Conservation (phyloP, 1,284 basidiomycete species). For the Malassezia psittaci region DNA sequence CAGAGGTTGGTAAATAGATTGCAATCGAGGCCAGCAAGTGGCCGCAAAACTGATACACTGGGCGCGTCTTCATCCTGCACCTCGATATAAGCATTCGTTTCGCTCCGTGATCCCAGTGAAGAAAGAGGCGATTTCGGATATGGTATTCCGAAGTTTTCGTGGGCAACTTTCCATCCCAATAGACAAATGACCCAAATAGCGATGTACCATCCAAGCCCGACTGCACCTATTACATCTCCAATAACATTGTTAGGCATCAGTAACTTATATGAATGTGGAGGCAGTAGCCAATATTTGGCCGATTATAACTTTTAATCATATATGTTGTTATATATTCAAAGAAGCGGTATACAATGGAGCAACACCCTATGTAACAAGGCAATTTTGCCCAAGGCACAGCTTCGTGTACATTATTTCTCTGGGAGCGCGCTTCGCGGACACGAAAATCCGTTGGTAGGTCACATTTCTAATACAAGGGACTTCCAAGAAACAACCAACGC, state of each 20-base stretch:
- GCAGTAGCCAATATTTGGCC: background rate
- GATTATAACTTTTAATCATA: background rate
- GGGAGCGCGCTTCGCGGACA: constrained; percentile 9
- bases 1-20: constrained; percentile 39
- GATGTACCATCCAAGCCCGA: constrained; percentile 56
- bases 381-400: too few species aligned
- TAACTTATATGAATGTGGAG: too few species aligned
- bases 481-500: constrained; percentile 37
- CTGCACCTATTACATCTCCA: background rate
- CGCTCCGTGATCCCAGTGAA: constrained; percentile 49
- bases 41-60: constrained; percentile 40
- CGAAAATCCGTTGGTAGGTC: constrained; percentile 33
- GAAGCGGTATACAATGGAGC: too few species aligned
- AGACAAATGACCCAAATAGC: constrained; percentile 65
- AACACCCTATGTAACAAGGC: too few species aligned
- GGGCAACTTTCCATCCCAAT: constrained; percentile 57
- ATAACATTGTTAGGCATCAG: background rate
- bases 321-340: too few species aligned
- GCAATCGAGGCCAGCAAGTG: constrained; percentile 41
- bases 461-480: constrained; percentile 10
- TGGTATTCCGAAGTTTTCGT: constrained; percentile 11
- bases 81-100: background rate
- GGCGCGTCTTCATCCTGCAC: constrained; percentile 9
- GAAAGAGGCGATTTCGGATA: constrained; percentile 20
- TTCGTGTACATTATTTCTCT: too few species aligned